A percentile compares a stretch with the other conserved stretches of the same genome.
phyloP scores from a whole-genome alignment of 495 filamentous ascomycete species.

The Tuber melanosporum region DNA sequence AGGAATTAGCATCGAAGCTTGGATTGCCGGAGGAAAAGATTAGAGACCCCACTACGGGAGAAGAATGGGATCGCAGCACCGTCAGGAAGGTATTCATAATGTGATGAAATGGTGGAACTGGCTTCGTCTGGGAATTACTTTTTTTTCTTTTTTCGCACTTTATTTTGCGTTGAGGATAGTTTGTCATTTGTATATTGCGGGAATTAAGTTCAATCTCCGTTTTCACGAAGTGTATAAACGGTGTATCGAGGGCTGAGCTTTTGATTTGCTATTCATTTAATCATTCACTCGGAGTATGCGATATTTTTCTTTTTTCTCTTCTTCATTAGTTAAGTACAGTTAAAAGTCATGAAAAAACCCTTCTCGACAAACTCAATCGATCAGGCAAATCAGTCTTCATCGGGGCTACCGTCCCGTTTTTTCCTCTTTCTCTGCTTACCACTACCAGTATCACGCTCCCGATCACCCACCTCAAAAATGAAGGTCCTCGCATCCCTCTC shows the following conservation, averaged over 20 bases:
- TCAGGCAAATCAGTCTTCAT: slow-evolving; percentile 50
- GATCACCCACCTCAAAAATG: slow-evolving; percentile 55
- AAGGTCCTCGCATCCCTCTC: slow-evolving; percentile 68
- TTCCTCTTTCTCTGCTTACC: slow-evolving; percentile 21
- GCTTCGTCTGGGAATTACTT: neutral
- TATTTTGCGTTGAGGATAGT: neutral
- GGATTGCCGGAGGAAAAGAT: slow-evolving; percentile 58
- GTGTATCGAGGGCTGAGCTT: neutral
- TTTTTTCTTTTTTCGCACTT: neutral
- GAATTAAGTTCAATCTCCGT: neutral
- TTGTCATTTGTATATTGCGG: neutral
- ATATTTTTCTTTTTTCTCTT: neutral
- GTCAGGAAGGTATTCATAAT: slow-evolving; percentile 89
- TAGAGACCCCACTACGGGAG: slow-evolving; percentile 74
- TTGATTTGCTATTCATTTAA: neutral
- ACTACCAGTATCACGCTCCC: slow-evolving; percentile 43
- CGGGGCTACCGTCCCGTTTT: slow-evolving; percentile 25
- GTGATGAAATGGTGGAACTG: slow-evolving; percentile 38
- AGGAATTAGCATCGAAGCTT: slow-evolving; percentile 68
- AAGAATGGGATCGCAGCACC: slow-evolving; percentile 54
- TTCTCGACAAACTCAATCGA: slow-evolving; percentile 3
- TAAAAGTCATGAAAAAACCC: slow-evolving; percentile 10
- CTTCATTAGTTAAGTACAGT: neutral
- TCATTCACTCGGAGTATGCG: slow-evolving; percentile 4
- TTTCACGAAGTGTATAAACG: neutral